Evolutionary conservation across 306 rosid species (phyloP).

Genomic region (Vigna angularis): DNA sequence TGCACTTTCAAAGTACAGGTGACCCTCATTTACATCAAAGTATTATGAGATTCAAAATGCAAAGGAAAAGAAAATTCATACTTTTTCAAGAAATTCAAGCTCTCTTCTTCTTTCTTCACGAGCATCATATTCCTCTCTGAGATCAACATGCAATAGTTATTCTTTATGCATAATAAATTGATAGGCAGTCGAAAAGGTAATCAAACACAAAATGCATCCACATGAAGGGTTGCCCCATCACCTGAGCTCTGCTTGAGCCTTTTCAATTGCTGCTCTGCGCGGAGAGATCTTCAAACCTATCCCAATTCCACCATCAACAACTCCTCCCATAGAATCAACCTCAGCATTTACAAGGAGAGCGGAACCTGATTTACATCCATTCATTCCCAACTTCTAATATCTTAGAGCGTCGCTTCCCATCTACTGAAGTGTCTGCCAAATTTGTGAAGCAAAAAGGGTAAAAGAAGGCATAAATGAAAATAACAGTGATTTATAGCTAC

Average conservation of each 20-base stretch:
- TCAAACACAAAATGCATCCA: constrained; percentile 38
- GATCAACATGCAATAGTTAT: constrained; percentile 43
- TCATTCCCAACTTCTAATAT: constrained; percentile 66
- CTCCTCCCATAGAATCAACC: constrained; percentile 98
- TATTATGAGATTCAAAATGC: constrained; percentile 17
- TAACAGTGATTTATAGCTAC: background rate
- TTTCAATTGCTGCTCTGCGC: constrained; percentile 77
- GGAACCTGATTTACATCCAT: constrained; percentile 74
- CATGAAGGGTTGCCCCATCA: constrained; percentile 41
- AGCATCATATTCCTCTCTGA: constrained; percentile 83
- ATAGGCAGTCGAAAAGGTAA: constrained; percentile 3
- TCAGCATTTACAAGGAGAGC: constrained; percentile 88
- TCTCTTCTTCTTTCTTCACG: constrained; percentile 90
- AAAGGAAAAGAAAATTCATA: constrained; percentile 49
- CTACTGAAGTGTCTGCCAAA: constrained; percentile 39
- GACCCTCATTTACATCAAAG: constrained; percentile 33
- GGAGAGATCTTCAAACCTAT: constrained; percentile 79
- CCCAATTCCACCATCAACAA: constrained; percentile 83
- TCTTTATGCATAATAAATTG: constrained; percentile 18
- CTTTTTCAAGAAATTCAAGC: constrained; percentile 91
- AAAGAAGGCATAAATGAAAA: constrained; percentile 16
- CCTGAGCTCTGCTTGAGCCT: constrained; percentile 92
- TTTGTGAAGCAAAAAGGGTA: constrained; percentile 13
- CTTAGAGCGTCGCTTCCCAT: constrained; percentile 56
- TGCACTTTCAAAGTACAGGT: constrained; percentile 47